These are phyloP conservation scores for Austroboletus novae-zelandiae DNA, from an alignment of 1,284 basidiomycete species.

Conservation along the genomic window DNA sequence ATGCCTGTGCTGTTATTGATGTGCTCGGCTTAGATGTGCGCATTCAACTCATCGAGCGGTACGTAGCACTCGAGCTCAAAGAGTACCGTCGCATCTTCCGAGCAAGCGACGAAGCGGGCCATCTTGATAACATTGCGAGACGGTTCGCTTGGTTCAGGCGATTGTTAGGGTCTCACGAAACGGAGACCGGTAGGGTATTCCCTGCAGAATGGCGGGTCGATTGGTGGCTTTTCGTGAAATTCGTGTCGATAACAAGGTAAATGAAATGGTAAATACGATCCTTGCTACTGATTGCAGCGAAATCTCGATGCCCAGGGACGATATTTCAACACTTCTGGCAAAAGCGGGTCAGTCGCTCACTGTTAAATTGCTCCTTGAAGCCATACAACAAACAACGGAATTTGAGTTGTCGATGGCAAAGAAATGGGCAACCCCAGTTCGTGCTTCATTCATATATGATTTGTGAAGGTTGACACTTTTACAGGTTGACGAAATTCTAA, in stretches of 20 bases:
- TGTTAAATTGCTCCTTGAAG: constrained; percentile 79
- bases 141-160: constrained; percentile 96
- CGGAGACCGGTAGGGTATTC: constrained; percentile 82
- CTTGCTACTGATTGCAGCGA: neutral
- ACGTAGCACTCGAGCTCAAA: constrained; percentile 86
- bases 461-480: neutral
- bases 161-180: constrained; percentile 86
- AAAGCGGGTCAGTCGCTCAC: constrained; percentile 71
- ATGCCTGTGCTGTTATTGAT: constrained; percentile 84
- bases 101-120: constrained; percentile 88
- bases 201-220: constrained; percentile 82
- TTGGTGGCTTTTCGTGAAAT: constrained; percentile 77
- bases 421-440: constrained; percentile 76
- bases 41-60: constrained; percentile 82
- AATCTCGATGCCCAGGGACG: constrained; percentile 51
- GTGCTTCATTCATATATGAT: constrained; percentile 26
- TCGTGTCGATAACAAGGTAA: constrained; percentile 84
- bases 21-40: constrained; percentile 83
- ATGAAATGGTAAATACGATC: constrained; percentile 8
- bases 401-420: constrained; percentile 80
- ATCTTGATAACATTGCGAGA: constrained; percentile 92
- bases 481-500: constrained; percentile 64
- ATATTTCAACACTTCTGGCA: constrained; percentile 62
- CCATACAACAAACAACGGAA: constrained; percentile 80
- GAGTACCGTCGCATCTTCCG: constrained; percentile 98